Base-by-base conservation (phyloP, 2,329 filamentous ascomycete genomes). In the Stemphylium vesicarium region DNA sequence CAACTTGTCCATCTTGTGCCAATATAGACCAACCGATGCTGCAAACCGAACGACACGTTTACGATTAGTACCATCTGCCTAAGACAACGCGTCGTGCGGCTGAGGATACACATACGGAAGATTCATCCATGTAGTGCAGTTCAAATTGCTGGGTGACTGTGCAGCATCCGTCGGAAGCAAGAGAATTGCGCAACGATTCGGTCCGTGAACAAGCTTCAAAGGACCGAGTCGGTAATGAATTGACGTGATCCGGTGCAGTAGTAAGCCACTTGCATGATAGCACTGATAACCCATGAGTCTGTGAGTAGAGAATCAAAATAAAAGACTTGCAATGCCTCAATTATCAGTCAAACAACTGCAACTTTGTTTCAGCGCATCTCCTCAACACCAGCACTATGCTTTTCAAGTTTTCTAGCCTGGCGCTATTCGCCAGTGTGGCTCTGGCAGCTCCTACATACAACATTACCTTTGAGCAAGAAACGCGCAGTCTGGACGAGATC, bases 401-500 rank as follows among this genome's bases (percentile, higher is more conserved):
- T n/a, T 32, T 22, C 22, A 36, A 37, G 22, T 4, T 42, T 32
- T 37, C 42, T 4, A 51, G 20, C 35, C n/a, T 56, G 16, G 53
- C 53, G 20, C 39, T 56, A 15, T 42, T 47, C 26, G 48, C 41
- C 26, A n/a, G 16, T 10, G 20, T 20, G 1, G 43, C 48, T 38
- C 5, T 43, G 36, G 53, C 53, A 38, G 48, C 42, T 2, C 24
- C 38, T 32, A 8, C 22, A 4, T 35, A 15, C 4, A 41, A 50
- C 8, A 24, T 24, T 3, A 36, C 36, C n/a, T 39, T 26, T 15
- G 22, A 46, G 29, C 13, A 24, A 24, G 81, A 84, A 46, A 82
- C 71, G 11, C 77, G 81, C 16, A 77, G 77, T 1, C 59, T 84
- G 1, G 80, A 84, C 13, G 72, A 82, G 41, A 81, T 85, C 9